A percentile compares a stretch with the other conserved stretches of the same genome.
Evolutionary conservation across 176 grass and related monocot species (phyloP).

Genomic region (Raddia guianensis): DNA sequence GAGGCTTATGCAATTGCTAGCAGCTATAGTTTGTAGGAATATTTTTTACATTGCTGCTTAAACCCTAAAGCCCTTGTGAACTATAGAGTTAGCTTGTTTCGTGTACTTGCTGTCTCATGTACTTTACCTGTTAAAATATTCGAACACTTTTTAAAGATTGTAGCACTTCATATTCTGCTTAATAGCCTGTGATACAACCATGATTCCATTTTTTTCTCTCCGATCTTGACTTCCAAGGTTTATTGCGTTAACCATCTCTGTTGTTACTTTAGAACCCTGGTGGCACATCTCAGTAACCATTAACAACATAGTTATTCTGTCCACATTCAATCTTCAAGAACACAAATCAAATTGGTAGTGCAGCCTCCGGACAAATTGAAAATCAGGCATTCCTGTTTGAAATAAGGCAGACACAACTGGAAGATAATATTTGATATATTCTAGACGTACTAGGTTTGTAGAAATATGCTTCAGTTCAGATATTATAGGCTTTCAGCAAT

Average conservation of each 20-base stretch:
- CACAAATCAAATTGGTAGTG: background rate
- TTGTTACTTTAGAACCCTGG: background rate
- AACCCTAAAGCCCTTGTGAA: background rate
- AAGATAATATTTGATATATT: background rate
- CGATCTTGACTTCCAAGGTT: background rate
- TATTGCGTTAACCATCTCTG: background rate
- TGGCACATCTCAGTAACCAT: background rate
- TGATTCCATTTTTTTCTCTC: background rate
- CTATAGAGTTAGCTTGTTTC: background rate
- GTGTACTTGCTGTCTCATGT: background rate
- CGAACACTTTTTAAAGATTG: background rate
- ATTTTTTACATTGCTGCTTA: background rate
- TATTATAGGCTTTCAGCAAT: background rate
- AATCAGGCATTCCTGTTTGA: background rate
- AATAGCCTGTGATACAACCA: background rate
- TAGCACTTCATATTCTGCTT: background rate
- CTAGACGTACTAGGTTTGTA: background rate
- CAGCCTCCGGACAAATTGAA: background rate
- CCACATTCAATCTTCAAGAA: background rate
- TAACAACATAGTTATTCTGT: constrained; percentile 5
- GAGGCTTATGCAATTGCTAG: background rate
- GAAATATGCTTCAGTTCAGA: background rate
- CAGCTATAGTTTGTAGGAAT: constrained; percentile 3
- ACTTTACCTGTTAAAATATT: constrained; percentile 8
- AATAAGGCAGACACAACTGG: background rate